Percentiles rank a stretch among this genome's conserved stretches.
phyloP scores from a whole-genome alignment of 2,329 filamentous ascomycete species.

The Fusarium citri region DNA sequence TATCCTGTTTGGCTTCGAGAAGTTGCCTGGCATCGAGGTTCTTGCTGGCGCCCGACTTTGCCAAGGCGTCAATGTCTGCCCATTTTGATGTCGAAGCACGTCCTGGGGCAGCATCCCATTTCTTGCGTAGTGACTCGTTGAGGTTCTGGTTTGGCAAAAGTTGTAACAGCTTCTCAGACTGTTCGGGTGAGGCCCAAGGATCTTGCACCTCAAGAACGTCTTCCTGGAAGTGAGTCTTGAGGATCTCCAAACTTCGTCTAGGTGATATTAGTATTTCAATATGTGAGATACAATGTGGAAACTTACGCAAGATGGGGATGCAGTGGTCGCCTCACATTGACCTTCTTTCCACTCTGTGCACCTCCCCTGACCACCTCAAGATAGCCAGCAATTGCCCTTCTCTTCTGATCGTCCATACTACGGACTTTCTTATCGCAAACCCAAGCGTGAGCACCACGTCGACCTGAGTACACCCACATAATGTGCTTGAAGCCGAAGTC shows the following conservation, averaged over 20 bases:
- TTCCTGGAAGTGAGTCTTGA: constrained; percentile 84
- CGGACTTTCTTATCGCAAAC: constrained; percentile 92
- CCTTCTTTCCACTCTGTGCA: constrained; percentile 85
- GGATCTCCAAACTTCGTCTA: constrained; percentile 84
- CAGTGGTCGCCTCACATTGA: constrained; percentile 84
- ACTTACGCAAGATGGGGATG: constrained; percentile 86
- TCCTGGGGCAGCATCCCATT: constrained; percentile 87
- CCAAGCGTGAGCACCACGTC: constrained; percentile 97
- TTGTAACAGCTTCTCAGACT: constrained; percentile 81
- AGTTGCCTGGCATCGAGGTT: constrained; percentile 79
- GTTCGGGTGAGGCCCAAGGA: constrained; percentile 79
- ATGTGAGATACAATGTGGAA: background rate
- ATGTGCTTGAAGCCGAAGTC: constrained; percentile 98
- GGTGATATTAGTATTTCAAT: constrained; percentile 27
- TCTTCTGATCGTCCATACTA: constrained; percentile 84
- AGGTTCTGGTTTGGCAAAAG: constrained; percentile 85
- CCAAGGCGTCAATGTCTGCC: constrained; percentile 90
- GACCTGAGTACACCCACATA: constrained; percentile 97
- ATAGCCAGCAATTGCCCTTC: constrained; percentile 87
- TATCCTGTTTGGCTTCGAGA: constrained; percentile 91
- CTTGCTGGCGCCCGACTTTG: constrained; percentile 79
- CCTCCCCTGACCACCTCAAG: constrained; percentile 91
- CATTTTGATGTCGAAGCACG: constrained; percentile 86
- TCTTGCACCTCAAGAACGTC: constrained; percentile 88
- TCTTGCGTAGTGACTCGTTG: constrained; percentile 82